A percentile compares a stretch with the other conserved stretches of the same genome.
Conservation (phyloP, 1,139 yeast genomes). For the Candida freyschussii region DNA sequence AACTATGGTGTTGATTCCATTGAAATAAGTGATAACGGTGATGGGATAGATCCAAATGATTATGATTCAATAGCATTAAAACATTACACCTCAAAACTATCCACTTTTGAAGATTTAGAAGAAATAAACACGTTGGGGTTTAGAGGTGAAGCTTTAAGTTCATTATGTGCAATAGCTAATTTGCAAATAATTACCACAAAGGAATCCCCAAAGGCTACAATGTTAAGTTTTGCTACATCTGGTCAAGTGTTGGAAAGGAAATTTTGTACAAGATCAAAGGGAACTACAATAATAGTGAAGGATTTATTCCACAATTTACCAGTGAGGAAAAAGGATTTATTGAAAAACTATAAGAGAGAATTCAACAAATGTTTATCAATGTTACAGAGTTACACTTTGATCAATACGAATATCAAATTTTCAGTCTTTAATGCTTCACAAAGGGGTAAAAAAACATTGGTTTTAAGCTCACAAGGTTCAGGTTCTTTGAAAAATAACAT, state of each 20-base stretch:
- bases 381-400: slow-evolving; percentile 63
- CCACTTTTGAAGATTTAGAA: slow-evolving; percentile 50
- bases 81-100: slow-evolving; percentile 78
- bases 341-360: slow-evolving; percentile 64
- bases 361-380: slow-evolving; percentile 59
- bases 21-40: slow-evolving; percentile 73
- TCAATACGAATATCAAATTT: slow-evolving; percentile 52
- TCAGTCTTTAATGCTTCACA: slow-evolving; percentile 49
- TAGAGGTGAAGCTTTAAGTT: slow-evolving; percentile 81
- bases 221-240: slow-evolving; percentile 44
- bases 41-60: slow-evolving; percentile 61
- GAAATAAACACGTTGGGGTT: slow-evolving; percentile 62
- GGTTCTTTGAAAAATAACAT: slow-evolving; percentile 48
- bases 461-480: slow-evolving; percentile 51
- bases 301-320: slow-evolving; percentile 63
- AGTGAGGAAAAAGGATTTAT: slow-evolving; percentile 67
- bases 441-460: slow-evolving; percentile 44
- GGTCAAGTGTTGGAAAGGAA: slow-evolving; percentile 45
- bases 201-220: slow-evolving; percentile 53
- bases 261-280: slow-evolving; percentile 48
- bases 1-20: slow-evolving; percentile 75
- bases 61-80: slow-evolving; percentile 59
- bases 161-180: slow-evolving; percentile 61
- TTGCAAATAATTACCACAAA: slow-evolving; percentile 53
- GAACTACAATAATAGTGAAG: slow-evolving; percentile 51